A percentile compares a stretch with the other conserved stretches of the same genome.
These are phyloP conservation scores for Selaginella moellendorffii DNA, from an alignment of 75 land plant genomes.

Conservation along the genomic window DNA sequence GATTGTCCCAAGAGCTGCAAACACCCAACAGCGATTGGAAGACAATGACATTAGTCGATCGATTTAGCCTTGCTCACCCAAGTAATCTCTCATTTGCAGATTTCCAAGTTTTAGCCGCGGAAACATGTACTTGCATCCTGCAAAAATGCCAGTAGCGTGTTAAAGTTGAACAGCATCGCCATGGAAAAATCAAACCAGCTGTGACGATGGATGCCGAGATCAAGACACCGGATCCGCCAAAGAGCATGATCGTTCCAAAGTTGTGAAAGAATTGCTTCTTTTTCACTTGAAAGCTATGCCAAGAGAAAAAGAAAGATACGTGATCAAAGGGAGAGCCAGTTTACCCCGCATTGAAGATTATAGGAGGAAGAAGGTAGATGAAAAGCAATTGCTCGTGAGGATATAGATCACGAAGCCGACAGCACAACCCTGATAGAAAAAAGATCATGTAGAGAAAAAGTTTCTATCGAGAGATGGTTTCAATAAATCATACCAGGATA, in stretches of 20 bases:
- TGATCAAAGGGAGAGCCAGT: conserved; percentile 11
- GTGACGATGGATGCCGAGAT: conserved; percentile 7
- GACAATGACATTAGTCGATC: too few relatives aligned
- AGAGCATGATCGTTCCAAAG: conserved; percentile 4
- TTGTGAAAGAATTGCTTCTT: conserved; percentile 9
- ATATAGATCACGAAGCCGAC: conserved; percentile 45
- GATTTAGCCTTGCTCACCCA: conserved; percentile 27
- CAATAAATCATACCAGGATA: conserved; percentile 24
- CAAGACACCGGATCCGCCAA: conserved; percentile 9
- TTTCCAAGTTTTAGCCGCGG: conserved; percentile 37
- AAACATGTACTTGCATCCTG: conserved; percentile 56
- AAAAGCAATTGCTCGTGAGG: conserved; percentile 62
- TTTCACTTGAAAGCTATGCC: conserved; percentile 1
- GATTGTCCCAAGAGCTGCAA: conserved; percentile 53
- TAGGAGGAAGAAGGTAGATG: conserved; percentile 83
- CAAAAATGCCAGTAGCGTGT: neutral
- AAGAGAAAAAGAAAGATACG: neutral
- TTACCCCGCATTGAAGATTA: conserved; percentile 94
- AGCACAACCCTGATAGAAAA: conserved; percentile 68
- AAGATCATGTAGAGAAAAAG: too few relatives aligned
- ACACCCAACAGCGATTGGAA: neutral
- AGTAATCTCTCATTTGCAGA: conserved; percentile 32
- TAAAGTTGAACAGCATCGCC: neutral
- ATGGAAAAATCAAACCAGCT: too few relatives aligned
- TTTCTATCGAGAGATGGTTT: too few relatives aligned